Evolutionary conservation across 2,329 filamentous ascomycete species (phyloP).

Genomic region (Immersiporthe knoxdaviesiana): DNA sequence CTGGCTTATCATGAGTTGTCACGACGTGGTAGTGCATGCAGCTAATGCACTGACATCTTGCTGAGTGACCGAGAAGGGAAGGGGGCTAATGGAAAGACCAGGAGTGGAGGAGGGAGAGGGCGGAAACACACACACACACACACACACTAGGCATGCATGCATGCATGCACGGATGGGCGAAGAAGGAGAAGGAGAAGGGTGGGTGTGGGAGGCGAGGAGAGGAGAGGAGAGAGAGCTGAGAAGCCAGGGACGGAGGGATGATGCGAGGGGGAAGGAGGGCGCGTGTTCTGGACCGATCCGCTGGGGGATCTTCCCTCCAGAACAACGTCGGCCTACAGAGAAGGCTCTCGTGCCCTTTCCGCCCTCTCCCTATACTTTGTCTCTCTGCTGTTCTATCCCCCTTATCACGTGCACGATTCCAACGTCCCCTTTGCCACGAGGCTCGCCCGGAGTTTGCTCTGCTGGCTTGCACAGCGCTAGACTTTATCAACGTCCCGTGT

Average conservation of each 20-base stretch:
- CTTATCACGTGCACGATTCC: constrained; percentile 13
- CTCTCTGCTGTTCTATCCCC: not conserved
- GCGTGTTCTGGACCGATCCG: constrained; percentile 16
- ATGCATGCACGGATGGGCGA: constrained; percentile 11
- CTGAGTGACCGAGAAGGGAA: not conserved
- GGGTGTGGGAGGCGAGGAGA: not conserved
- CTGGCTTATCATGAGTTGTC: constrained; percentile 20
- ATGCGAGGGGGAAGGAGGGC: not conserved
- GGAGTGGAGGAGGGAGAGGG: not conserved
- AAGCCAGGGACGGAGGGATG: constrained; percentile 6
- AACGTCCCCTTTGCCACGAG: constrained; percentile 21
- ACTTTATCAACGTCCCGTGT: constrained; percentile 3
- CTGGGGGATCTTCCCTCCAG: not conserved
- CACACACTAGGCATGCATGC: constrained; percentile 12
- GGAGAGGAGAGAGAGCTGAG: not conserved
- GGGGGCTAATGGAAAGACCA: not conserved
- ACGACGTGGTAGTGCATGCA: constrained; percentile 21
- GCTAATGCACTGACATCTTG: constrained; percentile 17
- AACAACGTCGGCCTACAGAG: constrained; percentile 13
- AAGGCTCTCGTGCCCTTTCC: constrained; percentile 16
- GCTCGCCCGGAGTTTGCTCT: constrained; percentile 7
- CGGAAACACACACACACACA: not conserved
- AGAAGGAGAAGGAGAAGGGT: not conserved
- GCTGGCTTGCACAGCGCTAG: constrained; percentile 4
- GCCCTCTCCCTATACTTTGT: not conserved